These are phyloP conservation scores for Didymella exigua DNA, from an alignment of 2,329 filamentous ascomycete species.

Conservation along the genomic window DNA sequence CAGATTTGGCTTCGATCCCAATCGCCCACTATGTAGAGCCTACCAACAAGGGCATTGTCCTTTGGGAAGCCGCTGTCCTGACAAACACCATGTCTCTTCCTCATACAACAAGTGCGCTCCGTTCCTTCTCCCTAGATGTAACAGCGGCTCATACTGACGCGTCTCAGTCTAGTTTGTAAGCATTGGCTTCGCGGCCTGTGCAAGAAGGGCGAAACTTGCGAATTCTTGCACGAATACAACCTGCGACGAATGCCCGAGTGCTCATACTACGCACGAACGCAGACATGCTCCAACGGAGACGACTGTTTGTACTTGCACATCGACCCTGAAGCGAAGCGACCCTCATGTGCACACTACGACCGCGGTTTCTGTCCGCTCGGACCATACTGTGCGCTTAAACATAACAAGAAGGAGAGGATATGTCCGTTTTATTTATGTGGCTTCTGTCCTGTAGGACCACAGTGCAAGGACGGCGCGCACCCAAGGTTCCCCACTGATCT, in stretches of 20 bases:
- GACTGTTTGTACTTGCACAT: conserved; percentile 94
- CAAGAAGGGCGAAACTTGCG: conserved; percentile 96
- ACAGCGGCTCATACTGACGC: conserved; percentile 10
- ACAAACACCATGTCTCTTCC: conserved; percentile 71
- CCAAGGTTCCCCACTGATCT: conserved; percentile 78
- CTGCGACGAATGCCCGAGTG: conserved; percentile 98
- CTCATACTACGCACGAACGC: conserved; percentile 91
- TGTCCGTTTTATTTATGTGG: conserved; percentile 89
- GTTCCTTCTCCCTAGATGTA: not conserved
- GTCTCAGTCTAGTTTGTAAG: conserved; percentile 83
- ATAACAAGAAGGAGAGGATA: conserved; percentile 74
- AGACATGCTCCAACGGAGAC: conserved; percentile 95
- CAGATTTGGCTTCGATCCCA: conserved; percentile 77
- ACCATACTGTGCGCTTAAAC: conserved; percentile 83
- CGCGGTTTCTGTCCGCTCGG: conserved; percentile 93
- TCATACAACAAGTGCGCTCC: conserved; percentile 67
- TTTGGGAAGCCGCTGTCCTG: conserved; percentile 79
- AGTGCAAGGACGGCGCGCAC: conserved; percentile 81
- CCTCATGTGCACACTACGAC: conserved; percentile 78
- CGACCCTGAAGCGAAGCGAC: conserved; percentile 73
- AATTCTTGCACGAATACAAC: conserved; percentile 99
- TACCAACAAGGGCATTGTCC: conserved; percentile 88
- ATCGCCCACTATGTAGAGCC: conserved; percentile 76
- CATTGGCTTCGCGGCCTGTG: conserved; percentile 97
- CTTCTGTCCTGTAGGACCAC: conserved; percentile 85